A percentile compares a stretch with the other conserved stretches of the same genome.
Evolutionary conservation across 371 early-diverging fungal genomes (phyloP).

Genomic region (Rhizopus sp.): DNA sequence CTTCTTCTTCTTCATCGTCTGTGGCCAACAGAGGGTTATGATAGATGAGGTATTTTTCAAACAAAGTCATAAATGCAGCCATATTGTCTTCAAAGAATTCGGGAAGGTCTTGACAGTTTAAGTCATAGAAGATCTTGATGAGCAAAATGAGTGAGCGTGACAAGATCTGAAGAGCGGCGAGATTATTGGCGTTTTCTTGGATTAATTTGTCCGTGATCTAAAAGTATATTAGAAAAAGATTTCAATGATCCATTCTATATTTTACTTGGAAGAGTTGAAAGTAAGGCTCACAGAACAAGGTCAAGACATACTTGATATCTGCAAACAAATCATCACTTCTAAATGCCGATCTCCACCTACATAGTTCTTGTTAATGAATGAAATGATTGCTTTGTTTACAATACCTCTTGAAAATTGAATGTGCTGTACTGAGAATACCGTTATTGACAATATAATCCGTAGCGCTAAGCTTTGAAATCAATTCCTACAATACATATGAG

Average conservation of each 20-base stretch:
- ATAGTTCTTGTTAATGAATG: too few species aligned
- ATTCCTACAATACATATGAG: constrained; percentile 46
- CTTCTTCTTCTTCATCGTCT: constrained; percentile 88
- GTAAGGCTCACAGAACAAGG: constrained; percentile 80
- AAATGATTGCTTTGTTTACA: too few species aligned
- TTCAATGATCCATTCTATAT: constrained; percentile 1
- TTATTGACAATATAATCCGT: constrained; percentile 83
- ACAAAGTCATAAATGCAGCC: constrained; percentile 71
- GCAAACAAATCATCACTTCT: constrained; percentile 76
- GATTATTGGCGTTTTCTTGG: constrained; percentile 64
- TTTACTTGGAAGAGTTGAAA: constrained; percentile 77
- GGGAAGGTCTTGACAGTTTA: constrained; percentile 95
- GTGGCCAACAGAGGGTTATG: constrained; percentile 69
- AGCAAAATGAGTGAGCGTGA: constrained; percentile 78
- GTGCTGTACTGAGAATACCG: constrained; percentile 91
- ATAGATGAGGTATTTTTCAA: constrained; percentile 86
- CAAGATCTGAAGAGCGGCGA: constrained; percentile 64
- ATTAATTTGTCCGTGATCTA: constrained; percentile 84
- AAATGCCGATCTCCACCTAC: constrained; percentile 87
- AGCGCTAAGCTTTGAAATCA: constrained; percentile 75
- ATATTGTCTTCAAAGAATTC: constrained; percentile 95
- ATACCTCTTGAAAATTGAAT: constrained; percentile 90
- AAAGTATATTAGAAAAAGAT: background rate
- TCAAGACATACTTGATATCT: constrained; percentile 92
- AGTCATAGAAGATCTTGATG: constrained; percentile 85